phyloP scores from a whole-genome alignment of 768 basidiomycete genomes.

The Amanita pseudoporphyria region DNA sequence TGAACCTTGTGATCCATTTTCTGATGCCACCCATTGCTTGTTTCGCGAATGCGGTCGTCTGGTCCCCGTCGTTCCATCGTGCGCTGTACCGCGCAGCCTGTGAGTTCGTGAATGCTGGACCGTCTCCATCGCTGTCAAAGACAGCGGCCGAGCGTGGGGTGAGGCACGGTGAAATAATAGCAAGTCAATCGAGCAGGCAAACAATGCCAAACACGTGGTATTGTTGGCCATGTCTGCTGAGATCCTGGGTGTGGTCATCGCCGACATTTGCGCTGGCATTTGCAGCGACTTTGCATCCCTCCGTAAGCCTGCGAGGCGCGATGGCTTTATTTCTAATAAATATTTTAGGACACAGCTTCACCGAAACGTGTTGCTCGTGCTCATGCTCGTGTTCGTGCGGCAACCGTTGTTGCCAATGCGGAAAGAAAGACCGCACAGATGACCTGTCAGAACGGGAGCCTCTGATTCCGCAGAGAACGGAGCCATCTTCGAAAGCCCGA shows the following conservation, averaged over 20 bases:
- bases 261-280: conserved; percentile 26
- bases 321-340: neutral
- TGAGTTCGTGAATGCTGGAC: conserved; percentile 4
- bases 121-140: conserved; percentile 6
- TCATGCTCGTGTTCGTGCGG: neutral
- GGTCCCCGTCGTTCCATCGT: conserved; percentile 6
- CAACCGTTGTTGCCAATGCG: neutral
- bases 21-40: conserved; percentile 51
- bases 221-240: conserved; percentile 16
- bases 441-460: conserved; percentile 3
- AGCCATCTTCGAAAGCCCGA: neutral
- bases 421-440: neutral
- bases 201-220: neutral
- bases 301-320: conserved; percentile 14
- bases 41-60: conserved; percentile 36
- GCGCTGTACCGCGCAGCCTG: conserved; percentile 2
- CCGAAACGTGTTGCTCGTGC: conserved; percentile 13
- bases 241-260: conserved; percentile 19
- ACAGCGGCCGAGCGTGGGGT: neutral
- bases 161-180: neutral
- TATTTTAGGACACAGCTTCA: conserved; percentile 25
- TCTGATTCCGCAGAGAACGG: conserved; percentile 2
- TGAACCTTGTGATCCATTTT: conserved; percentile 25
- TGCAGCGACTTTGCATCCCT: conserved; percentile 29
- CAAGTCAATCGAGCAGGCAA: neutral